Evolutionary conservation across 495 filamentous ascomycete genomes (phyloP).

Genomic region (Aspergillus sclerotiicarbonarius): DNA sequence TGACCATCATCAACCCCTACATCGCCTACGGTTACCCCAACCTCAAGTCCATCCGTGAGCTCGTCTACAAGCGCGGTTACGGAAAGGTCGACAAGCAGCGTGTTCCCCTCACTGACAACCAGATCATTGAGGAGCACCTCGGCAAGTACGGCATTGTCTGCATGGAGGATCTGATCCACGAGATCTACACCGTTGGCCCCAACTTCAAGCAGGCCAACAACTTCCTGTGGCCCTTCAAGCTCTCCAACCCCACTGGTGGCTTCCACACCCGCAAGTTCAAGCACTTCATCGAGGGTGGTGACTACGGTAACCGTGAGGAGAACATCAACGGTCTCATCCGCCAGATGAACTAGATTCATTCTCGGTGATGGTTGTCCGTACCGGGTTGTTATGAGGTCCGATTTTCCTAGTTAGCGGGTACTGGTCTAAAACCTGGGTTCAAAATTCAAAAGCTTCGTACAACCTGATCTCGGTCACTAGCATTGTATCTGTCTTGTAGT

Average conservation of each 20-base stretch:
- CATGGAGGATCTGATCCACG: conserved; percentile 98
- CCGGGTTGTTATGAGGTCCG: conserved; percentile 35
- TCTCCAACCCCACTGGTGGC: conserved; percentile 93
- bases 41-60: conserved; percentile 97
- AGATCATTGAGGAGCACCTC: conserved; percentile 91
- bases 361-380: conserved; percentile 24
- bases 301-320: conserved; percentile 96
- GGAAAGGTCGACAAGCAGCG: conserved; percentile 97
- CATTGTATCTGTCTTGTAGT: neutral
- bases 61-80: conserved; percentile 99
- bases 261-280: conserved; percentile 97
- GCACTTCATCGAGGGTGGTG: conserved; percentile 99
- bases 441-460: conserved; percentile 40
- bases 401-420: conserved; percentile 39
- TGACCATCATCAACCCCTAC: conserved; percentile 96
- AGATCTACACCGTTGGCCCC: conserved; percentile 97
- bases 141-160: conserved; percentile 99
- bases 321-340: conserved; percentile 96
- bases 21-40: conserved; percentile 99
- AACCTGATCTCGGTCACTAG: conserved; percentile 23
- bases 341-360: conserved; percentile 88
- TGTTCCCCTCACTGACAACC: conserved; percentile 93
- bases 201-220: conserved; percentile 99
- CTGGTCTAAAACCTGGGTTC: conserved; percentile 36
- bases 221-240: conserved; percentile 99